Evolutionary conservation across 2,329 filamentous ascomycete species (phyloP), one percentile per base, ranked within the genome.

Genomic region (Penicillium sp.): DNA sequence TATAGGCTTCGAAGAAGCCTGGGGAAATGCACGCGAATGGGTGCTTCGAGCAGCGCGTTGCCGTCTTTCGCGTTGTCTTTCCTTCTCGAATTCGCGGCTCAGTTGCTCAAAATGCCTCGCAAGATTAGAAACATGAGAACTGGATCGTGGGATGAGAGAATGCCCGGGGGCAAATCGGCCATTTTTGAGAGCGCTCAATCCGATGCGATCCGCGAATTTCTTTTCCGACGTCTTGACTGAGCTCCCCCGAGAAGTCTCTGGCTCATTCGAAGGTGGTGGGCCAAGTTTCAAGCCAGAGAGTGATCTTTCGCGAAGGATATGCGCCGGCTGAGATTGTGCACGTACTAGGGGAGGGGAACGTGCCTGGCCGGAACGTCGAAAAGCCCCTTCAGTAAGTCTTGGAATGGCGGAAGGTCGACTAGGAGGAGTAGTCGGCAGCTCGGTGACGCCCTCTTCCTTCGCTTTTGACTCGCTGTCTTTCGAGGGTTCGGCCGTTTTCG

Each of bases 41-140:
- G 81, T 78, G 63, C 86, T 83, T 61, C 84, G 89, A 37, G 87
- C 86, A 22, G 88, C 87, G 49, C 88, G 61, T 65, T 89, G 86
- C 59, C 85, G 85, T 55, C 87, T 82, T 66, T 97, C 91, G 40
- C 87, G 85, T 56, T 94, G 80, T 36, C 93, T 81, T 69, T 98
- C 91, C 60, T 91, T 95, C 63, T 96, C 89, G 57, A 98, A 98
- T 63, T 98, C 94, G 20, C 90, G 85, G 58, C 89, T 96, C 46
- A 98, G 77, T 66, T 97, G 90, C 68, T 98, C 94, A 63, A 98
- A 97, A 66, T 97, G 93, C 58, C 88, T 88, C 14, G 93, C 89
- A 40, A 98, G 76, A n/a, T 85, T 89, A 7, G 89, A 94, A 2
- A 98, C 93, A 59, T 86, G 87, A 3, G 87, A 79, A 55, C 82